Evolutionary conservation across 192 early-diverging fungal species (phyloP), one percentile per base, ranked within the genome.

Genomic region (Umbelopsis vinacea): DNA sequence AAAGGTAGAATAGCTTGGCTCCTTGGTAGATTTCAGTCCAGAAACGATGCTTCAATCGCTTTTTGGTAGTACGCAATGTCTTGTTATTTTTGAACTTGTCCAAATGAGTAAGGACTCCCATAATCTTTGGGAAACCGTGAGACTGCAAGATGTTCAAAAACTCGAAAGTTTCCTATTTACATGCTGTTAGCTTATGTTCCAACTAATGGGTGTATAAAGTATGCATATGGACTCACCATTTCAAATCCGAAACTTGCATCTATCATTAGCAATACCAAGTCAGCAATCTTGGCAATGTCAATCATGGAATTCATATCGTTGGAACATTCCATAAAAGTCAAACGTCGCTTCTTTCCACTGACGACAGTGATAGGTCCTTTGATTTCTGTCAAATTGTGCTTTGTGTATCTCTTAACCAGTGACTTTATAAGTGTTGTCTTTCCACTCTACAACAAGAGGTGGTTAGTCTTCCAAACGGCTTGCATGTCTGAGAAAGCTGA

Each of bases 11-110:
- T 17, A 99, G 83, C 82, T 99, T 99, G 67, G 98, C 98, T 22
- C 98, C 98, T 72, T 99, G 93, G 79, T 99, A 97, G 68, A 98
- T 98, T 77, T 99, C 98, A n/a, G 98, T 97, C 98, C 98, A 99
- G 86, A 99, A 99, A 75, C 98, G 92, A 48, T 97, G 95, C 89
- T 99, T 99, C 68, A 99, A 85, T 71, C 86, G 80, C 84, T 97
- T 98, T 81, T 98, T 98, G 3, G 90, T 94, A 45, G 89, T 89
- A 69, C 91, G 90, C 68, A 97, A 86, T 19, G 89, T 79, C 83
- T 98, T 98, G 81, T 92, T 94, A 79, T 97, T 95, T 73, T 93
- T 92, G 85, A 99, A 97, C 48, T 92, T 91, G 68, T 99, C 98
- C 68, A 99, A 76, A 77, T 97, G 95, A 29, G 98, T 99, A 68